These are phyloP conservation scores for Penicillium psychrosexuale DNA, from an alignment of 2,329 filamentous ascomycete species.

Conservation along the genomic window DNA sequence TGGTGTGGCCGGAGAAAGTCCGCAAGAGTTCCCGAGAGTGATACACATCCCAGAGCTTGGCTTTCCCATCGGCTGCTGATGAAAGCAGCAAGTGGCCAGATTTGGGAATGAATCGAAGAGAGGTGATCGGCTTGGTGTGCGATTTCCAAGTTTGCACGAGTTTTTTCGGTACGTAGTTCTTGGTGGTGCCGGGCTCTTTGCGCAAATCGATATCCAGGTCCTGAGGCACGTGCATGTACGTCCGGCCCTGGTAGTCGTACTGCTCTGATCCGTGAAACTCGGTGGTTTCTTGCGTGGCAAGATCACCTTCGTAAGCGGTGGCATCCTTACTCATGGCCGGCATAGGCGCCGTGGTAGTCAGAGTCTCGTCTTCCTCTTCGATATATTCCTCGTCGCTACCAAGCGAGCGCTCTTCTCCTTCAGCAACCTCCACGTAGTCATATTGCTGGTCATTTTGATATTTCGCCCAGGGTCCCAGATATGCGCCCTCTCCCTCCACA, in stretches of 20 bases:
- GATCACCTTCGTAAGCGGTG: slow-evolving; percentile 50
- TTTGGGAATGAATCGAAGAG: slow-evolving; percentile 81
- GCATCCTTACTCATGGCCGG: slow-evolving; percentile 51
- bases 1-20: slow-evolving; percentile 86
- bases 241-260: slow-evolving; percentile 90
- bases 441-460: slow-evolving; percentile 73
- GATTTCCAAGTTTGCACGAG: slow-evolving; percentile 85
- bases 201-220: slow-evolving; percentile 81
- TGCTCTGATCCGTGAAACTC: slow-evolving; percentile 80
- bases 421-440: slow-evolving; percentile 63
- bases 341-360: slow-evolving; percentile 49
- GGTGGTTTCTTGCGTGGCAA: slow-evolving; percentile 72
- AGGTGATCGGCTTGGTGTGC: slow-evolving; percentile 81
- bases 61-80: slow-evolving; percentile 81
- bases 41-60: slow-evolving; percentile 94
- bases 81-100: slow-evolving; percentile 88
- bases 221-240: slow-evolving; percentile 96
- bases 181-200: slow-evolving; percentile 74
- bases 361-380: slow-evolving; percentile 59
- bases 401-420: slow-evolving; percentile 64
- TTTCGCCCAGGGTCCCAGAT: slow-evolving; percentile 91
- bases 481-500: slow-evolving; percentile 81
- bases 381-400: slow-evolving; percentile 77
- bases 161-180: slow-evolving; percentile 95
- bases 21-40: slow-evolving; percentile 84